Evolutionary conservation across 371 early-diverging fungal genomes (phyloP).

Genomic region (Rhizomucor pusillus): DNA sequence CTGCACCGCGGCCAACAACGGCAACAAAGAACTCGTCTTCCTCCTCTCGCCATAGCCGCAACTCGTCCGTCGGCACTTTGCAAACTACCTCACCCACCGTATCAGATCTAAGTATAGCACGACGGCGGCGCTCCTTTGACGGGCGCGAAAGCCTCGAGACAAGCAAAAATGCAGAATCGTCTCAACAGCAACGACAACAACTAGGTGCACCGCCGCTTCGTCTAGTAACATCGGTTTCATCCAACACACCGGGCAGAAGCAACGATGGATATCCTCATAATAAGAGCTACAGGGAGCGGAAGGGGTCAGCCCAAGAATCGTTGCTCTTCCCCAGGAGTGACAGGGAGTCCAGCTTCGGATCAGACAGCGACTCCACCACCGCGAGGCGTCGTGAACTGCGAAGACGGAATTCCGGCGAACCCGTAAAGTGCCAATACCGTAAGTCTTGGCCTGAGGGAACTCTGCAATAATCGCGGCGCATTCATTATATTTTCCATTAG

Average conservation of each 20-base stretch:
- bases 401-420: slow-evolving; percentile 14
- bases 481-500: neutral
- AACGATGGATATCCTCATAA: neutral
- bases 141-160: slow-evolving; percentile 8
- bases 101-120: slow-evolving; percentile 14
- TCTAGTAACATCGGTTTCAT: slow-evolving; percentile 1
- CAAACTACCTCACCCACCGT: slow-evolving; percentile 10
- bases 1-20: slow-evolving; percentile 11
- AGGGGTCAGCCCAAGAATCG: slow-evolving; percentile 3
- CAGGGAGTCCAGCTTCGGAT: slow-evolving; percentile 10
- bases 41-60: slow-evolving; percentile 29
- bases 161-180: slow-evolving; percentile 8
- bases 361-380: neutral
- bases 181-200: slow-evolving; percentile 8
- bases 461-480: neutral
- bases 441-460: slow-evolving; percentile 1
- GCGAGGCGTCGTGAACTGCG: neutral
- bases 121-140: slow-evolving; percentile 36
- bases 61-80: slow-evolving; percentile 28
- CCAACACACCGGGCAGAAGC: slow-evolving; percentile 4
- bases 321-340: neutral
- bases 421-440: slow-evolving; percentile 5
- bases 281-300: slow-evolving; percentile 23
- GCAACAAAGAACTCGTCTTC: slow-evolving; percentile 11
- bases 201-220: slow-evolving; percentile 12